Base-by-base conservation (phyloP, 805 yeast species). In the Candida hispaniensis region DNA sequence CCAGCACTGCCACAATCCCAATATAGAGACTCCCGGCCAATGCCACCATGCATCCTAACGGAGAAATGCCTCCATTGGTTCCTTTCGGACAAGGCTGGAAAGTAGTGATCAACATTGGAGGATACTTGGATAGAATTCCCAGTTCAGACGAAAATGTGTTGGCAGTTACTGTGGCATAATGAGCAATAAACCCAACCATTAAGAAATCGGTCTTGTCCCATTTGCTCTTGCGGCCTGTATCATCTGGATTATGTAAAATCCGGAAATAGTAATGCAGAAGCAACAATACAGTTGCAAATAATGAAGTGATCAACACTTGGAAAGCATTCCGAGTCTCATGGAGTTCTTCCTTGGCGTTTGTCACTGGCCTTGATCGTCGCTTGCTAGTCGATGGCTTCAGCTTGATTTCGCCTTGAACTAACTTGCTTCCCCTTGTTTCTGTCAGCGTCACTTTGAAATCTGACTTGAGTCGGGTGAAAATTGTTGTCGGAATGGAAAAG, bases 71-170 rank as follows among this genome's bases (percentile, higher is more conserved):
- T 5, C 70, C 70, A 46, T 64, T 64, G 7, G 69, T 65, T 7
- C 70, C 70, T 13, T 58, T 59, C 2, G 69, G 68, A 30, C 66
- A 65, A 8, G 51, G 49, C 23, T 51, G 42, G 20, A 64, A 48
- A 5, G 63, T 58, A 5, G 67, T 62, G 38, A 64, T 61, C 18
- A 64, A 48, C 14, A 60, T 43, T 3, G 70, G 68, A 3, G 44
- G 38, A 11, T 53, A 32, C 16, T 42, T 47, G 1, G 69, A 60
- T 12, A 64, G 44, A 7, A 65, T 63, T 2, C 70, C 70, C 12
- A 64, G 46, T 38, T 64, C 70, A 2, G 67, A 61, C 4, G 70
- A 64, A 64, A 65, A 64, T 0, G 69, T 63, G 40, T 64, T 69
- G 4, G 69, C 60, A 5, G 58, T 60, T 12, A 61, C 69, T 1